Base-by-base conservation (phyloP, 257 asterid species). In the Rauvolfia tetraphylla region DNA sequence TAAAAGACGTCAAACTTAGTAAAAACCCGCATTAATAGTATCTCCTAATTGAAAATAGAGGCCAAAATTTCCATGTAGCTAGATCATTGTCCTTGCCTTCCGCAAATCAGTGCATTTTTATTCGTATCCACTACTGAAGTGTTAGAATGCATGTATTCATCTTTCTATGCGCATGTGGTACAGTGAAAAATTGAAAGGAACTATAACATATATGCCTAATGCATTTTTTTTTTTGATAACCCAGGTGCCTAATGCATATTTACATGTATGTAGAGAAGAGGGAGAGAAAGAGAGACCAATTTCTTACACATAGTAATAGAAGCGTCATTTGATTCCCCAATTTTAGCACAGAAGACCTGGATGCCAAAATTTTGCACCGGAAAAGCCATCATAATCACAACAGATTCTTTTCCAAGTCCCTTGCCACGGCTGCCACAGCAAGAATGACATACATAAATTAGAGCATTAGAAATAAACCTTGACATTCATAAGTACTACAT, bases 361-460 rank as follows among this genome's bases (percentile, higher is more conserved):
- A 90, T 90, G 82, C 89, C 85, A 54, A 92, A 81, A 76, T 82
- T 90, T 80, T 85, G 80, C 75, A 87, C 88, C 31, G 96, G 92
- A 83, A 87, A 94, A 22, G 83, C 82, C 96, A 94, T 89, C 98
- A 92, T 94, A 82, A 94, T 83, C 83, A 86, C 83, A 78, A 94
- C 84, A 18, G 97, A 88, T 81, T 90, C 96, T 79, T 86, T 89
- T 41, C 93, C 98, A 71, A 94, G 90, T 39, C 97, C 97, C 88
- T 94, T 94, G 80, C 97, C 91, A 73, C 97, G 97, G 73, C 98
- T 92, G 80, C 44, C 73, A 71, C 73, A 79, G 65, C 84, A 82
- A 85, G 27, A 68, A 39, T 69, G 49, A 25, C 70, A 68, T 27
- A n/a, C n/a, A n/a, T n/a, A n/a, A n/a, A n/a, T n/a, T n/a, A n/a